Evolutionary conservation across 2,329 filamentous ascomycete species (phyloP).

Genomic region (Ceratocystis destructans): DNA sequence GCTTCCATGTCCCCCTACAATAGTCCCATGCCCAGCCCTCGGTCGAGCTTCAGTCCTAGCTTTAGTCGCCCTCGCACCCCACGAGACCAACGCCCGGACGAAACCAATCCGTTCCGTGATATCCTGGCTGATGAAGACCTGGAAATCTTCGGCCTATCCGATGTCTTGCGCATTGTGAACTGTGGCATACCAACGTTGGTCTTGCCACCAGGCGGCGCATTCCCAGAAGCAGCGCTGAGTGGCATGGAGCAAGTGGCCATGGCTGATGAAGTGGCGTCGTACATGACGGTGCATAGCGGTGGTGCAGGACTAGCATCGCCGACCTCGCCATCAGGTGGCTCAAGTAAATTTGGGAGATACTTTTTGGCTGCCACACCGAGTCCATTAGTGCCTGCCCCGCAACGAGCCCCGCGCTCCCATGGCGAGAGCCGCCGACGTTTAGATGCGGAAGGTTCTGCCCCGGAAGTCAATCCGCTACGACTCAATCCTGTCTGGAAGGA

Average conservation of each 20-base stretch:
- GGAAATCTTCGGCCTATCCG: conserved; percentile 11
- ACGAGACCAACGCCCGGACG: not conserved
- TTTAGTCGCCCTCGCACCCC: conserved; percentile 3
- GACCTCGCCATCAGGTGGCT: not conserved
- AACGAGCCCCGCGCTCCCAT: not conserved
- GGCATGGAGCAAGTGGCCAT: conserved; percentile 12
- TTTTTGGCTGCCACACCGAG: conserved; percentile 1
- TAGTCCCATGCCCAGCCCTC: not conserved
- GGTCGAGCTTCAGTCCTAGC: not conserved
- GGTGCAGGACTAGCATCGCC: not conserved
- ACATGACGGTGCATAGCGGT: conserved; percentile 14
- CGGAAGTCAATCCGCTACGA: conserved; percentile 11
- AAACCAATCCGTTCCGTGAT: conserved; percentile 15
- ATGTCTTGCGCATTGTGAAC: conserved; percentile 8
- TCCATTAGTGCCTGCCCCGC: conserved; percentile 6
- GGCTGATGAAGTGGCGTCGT: conserved; percentile 13
- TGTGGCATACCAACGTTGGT: conserved; percentile 8
- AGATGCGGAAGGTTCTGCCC: not conserved
- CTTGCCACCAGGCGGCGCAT: conserved; percentile 11
- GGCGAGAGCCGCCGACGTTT: not conserved
- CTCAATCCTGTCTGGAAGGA: conserved; percentile 16
- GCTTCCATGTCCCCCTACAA: not conserved
- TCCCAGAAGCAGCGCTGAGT: not conserved
- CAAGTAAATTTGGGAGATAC: not conserved
- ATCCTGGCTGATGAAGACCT: conserved; percentile 18